Evolutionary conservation across 345 rosid species (phyloP), one percentile per base, ranked within the genome.

Genomic region (Citrus medica): DNA sequence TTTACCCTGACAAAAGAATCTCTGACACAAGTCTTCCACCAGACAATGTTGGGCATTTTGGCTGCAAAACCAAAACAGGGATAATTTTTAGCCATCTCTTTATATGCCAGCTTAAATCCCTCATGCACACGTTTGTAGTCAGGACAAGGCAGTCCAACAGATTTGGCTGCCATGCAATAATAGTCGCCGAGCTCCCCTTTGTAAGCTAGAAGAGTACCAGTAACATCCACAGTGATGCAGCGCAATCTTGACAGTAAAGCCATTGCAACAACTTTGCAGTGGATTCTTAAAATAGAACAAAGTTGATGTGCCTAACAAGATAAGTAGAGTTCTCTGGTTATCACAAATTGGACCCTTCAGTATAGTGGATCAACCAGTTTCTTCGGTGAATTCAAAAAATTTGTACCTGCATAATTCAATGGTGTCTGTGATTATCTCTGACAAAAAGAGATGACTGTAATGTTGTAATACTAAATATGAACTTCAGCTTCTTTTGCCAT

Each of bases 171-270:
- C 99, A 96, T 96, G 85, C 99, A 96, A 67, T 94, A 96, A 86
- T 94, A 96, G 86, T 96, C 98, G 73, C 99, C 99, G 73, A 96
- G 98, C 84, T 96, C 97, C 65, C 99, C 99, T 85, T 91, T 96
- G 85, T 96, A 96, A 35, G 99, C 99, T 61, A 96, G 81, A 67
- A 96, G 94, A 22, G 99, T 96, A 60, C 99, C 99, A 27, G 99
- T 96, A 33, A 94, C 99, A 91, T 96, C 99, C 78, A 96, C 85
- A 33, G 99, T 96, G 71, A 96, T 87, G 79, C 97, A 94, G 55
- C 97, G 82, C 60, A 96, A 51, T 65, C 84, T 94, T 42, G 98
- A 89, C 76, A 96, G 55, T 71, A 89, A 84, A 48, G 95, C 86
- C 95, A 96, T 86, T 24, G 82, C 69, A 72, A 75, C 58, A 81